Evolutionary conservation across 192 early-diverging fungal genomes (phyloP).

Genomic region (Lobosporangium transversale): DNA sequence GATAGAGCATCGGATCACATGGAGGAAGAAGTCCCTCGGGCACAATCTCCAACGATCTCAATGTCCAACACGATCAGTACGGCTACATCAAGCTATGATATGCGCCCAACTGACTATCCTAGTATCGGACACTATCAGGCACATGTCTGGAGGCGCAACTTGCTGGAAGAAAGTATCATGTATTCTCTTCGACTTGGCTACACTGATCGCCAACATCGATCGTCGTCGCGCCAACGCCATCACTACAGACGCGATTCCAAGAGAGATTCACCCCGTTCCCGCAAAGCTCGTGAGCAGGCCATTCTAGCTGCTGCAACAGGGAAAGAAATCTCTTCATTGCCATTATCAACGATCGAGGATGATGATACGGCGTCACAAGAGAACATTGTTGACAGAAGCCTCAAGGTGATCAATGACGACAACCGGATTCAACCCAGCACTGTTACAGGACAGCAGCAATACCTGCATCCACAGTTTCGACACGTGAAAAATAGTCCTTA

Average conservation of each 20-base stretch:
- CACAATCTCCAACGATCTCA: slow-evolving; percentile 37
- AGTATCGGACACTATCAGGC: slow-evolving; percentile 24
- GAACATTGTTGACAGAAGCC: slow-evolving; percentile 25
- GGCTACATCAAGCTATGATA: slow-evolving; percentile 21
- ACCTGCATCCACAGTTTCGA: slow-evolving; percentile 5
- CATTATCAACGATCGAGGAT: background rate
- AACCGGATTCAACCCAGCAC: background rate
- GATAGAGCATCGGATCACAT: slow-evolving; percentile 30
- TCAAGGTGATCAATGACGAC: background rate
- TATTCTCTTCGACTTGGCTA: slow-evolving; percentile 42
- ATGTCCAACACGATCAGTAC: slow-evolving; percentile 36
- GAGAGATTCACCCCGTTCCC: slow-evolving; percentile 13
- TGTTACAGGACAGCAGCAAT: background rate
- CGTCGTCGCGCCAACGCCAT: slow-evolving; percentile 26
- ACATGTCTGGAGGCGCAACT: slow-evolving; percentile 41
- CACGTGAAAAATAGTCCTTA: slow-evolving; percentile 31
- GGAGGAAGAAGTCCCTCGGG: slow-evolving; percentile 43
- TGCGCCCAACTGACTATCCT: slow-evolving; percentile 23
- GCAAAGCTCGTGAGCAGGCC: slow-evolving; percentile 33
- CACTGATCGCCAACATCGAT: slow-evolving; percentile 20
- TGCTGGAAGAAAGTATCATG: slow-evolving; percentile 52
- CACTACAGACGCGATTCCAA: slow-evolving; percentile 8
- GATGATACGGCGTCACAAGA: slow-evolving; percentile 8
- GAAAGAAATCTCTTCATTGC: slow-evolving; percentile 6
- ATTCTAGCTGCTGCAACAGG: slow-evolving; percentile 25